These are phyloP conservation scores for Saccharomycopsis hybrid DNA, from an alignment of 1,139 yeast species.

Conservation along the genomic window DNA sequence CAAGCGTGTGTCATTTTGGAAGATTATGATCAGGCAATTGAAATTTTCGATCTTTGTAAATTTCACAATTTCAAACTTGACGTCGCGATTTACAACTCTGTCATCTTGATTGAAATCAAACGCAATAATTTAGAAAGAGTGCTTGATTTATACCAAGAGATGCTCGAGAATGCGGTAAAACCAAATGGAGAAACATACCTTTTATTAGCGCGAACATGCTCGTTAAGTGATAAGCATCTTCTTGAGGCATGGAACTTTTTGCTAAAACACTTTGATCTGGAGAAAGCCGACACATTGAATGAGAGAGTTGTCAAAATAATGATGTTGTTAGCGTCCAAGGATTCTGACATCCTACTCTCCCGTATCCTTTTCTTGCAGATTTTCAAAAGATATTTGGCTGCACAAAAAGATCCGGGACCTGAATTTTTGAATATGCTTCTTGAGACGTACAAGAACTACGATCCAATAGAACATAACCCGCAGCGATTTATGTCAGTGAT, in stretches of 20 bases:
- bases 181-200: constrained; percentile 50
- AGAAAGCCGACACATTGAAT: constrained; percentile 35
- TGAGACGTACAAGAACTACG: constrained; percentile 47
- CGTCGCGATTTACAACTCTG: constrained; percentile 57
- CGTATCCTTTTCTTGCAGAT: constrained; percentile 65
- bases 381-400: constrained; percentile 26
- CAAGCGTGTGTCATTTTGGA: constrained; percentile 56
- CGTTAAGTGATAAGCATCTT: constrained; percentile 42
- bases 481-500: constrained; percentile 33
- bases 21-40: constrained; percentile 57
- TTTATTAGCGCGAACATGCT: constrained; percentile 70
- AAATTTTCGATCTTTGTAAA: constrained; percentile 80
- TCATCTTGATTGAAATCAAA: constrained; percentile 60
- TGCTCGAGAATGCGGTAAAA: constrained; percentile 38
- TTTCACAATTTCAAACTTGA: constrained; percentile 65
- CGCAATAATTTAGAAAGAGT: constrained; percentile 64
- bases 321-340: constrained; percentile 66
- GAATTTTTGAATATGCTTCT: constrained; percentile 49
- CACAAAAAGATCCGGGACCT: constrained; percentile 33
- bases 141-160: constrained; percentile 68
- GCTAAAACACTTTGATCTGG: constrained; percentile 50
- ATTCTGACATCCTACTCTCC: constrained; percentile 71
- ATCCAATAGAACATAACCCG: constrained; percentile 18
- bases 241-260: constrained; percentile 68
- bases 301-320: constrained; percentile 56